phyloP scores from a whole-genome alignment of 768 basidiomycete genomes.

The Mycena capillaripes region DNA sequence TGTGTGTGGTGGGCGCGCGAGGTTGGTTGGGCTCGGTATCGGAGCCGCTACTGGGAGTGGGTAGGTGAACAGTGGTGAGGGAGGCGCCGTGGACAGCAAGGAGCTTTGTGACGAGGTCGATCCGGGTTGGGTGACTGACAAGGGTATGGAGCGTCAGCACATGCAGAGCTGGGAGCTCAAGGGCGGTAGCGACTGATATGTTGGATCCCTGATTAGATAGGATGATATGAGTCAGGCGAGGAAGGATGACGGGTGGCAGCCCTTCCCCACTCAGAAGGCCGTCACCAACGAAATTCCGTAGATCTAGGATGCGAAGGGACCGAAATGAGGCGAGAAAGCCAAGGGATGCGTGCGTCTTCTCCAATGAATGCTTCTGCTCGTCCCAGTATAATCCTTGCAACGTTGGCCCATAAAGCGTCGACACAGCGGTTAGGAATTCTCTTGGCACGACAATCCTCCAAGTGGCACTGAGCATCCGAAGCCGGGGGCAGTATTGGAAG shows the following conservation, averaged over 20 bases:
- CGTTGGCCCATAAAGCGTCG: slow-evolving; percentile 54
- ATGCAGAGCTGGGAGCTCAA: slow-evolving; percentile 58
- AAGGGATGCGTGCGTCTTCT: slow-evolving; percentile 46
- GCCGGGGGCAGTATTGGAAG: slow-evolving; percentile 59
- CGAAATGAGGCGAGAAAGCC: slow-evolving; percentile 57
- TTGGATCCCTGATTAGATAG: slow-evolving; percentile 55
- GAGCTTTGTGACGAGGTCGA: slow-evolving; percentile 50
- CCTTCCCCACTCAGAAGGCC: slow-evolving; percentile 33
- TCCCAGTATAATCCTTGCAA: slow-evolving; percentile 64
- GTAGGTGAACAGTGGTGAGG: slow-evolving; percentile 57
- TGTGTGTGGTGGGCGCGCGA: slow-evolving; percentile 44
- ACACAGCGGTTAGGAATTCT: slow-evolving; percentile 59
- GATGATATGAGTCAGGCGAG: slow-evolving; percentile 58
- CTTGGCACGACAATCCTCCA: slow-evolving; percentile 60
- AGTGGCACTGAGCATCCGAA: slow-evolving; percentile 60
- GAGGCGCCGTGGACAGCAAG: slow-evolving; percentile 57
- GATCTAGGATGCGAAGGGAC: slow-evolving; percentile 59
- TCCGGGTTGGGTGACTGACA: slow-evolving; percentile 34
- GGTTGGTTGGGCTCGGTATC: slow-evolving; percentile 50
- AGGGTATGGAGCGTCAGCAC: slow-evolving; percentile 57
- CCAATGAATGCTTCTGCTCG: slow-evolving; percentile 45
- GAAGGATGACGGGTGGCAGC: slow-evolving; percentile 48
- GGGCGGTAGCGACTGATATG: slow-evolving; percentile 52
- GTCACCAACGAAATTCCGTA: slow-evolving; percentile 56
- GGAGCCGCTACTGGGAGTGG: slow-evolving; percentile 49